Evolutionary conservation across 2,329 filamentous ascomycete species (phyloP), one percentile per base, ranked within the genome.

Genomic region (Phaeosphaeria sp.): DNA sequence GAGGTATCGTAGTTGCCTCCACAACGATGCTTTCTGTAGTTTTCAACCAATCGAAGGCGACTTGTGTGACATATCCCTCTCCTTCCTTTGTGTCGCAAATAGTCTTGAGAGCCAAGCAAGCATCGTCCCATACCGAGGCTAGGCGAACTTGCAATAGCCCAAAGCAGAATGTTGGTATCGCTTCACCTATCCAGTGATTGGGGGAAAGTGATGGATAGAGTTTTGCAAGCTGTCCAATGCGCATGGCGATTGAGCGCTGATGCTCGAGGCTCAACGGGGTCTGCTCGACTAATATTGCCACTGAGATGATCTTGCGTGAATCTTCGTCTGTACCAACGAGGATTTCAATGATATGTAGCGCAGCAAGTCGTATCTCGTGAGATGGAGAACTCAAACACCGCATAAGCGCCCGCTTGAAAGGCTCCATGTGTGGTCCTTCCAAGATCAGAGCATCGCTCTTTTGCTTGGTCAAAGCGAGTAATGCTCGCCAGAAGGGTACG

Each of bases 111-210:
- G 91, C 88, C 54, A 88, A 85, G 50, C 90, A 87, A 0, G 91
- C 86, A 68, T 96, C 92, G 59, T 96, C 91, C 91, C 94, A 97
- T 6, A 96, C 82, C 36, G 92, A 92, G 0, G 93, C 86, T 63
- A 97, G 83, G 65, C 90, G 91, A 49, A 96, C 88, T 0, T 93
- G 95, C 58, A 98, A 84, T 77, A 97, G 85, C 49, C 95, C 95
- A 67, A 97, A 97, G 67, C 92, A 88, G 69, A 93, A 98, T 0
- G 87, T 84, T 0, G 93, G 91, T 27, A 98, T 84, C 6, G 92
- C 87, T 67, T 85, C 84, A 57, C 85, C 83, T 63, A 96, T 79
- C 86, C 89, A 91, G 1, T 85, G 85, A 39, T 85, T 82, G 1
- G 85, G 79, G 42, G 82, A 80, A 10, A 89, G 72, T 22, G 84